Evolutionary conservation across 345 rosid genomes (phyloP), one percentile per base, ranked within the genome.

Genomic region (Populus pruinosa): DNA sequence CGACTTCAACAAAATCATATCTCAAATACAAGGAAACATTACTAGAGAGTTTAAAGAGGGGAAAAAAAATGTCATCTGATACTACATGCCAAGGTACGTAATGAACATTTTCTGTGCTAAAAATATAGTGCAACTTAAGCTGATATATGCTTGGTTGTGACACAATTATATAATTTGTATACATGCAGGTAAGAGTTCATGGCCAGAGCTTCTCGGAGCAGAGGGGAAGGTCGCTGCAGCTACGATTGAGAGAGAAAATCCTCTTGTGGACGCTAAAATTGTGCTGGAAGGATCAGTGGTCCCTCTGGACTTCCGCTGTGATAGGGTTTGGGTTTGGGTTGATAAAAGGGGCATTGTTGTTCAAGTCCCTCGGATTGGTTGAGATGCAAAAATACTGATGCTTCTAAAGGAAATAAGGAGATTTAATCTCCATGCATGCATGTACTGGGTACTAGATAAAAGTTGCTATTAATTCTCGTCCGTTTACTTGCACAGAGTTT

Each of bases 271-370:
- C 13, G 78, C 82, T n/a, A 1, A 3, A 20, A 62, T 80, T 25
- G 38, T 74, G 36, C n/a, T 31, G 38, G 55, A 75, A 7, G 75
- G 75, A 62, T 12, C 74, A 5, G 0, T 12, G 0, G 41, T 61
- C 2, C 11, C 10, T 16, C 6, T 2, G 0, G 75, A 69, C 13
- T 43, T 39, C 31, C 1, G 11, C 0, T 74, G 74, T 31, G 61
- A 36, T 2, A 80, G 82, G 82, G 82, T 80, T 69, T 41, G 71
- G 16, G 82, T 80, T 33, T 62, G 41, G 74, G 75, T 80, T 35
- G 14, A 74, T 38, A 31, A 36, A 18, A 4, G 47, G 49, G 70
- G 75, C 9, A 44, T 75, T 23, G 82, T 80, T n/a, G 3, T 16
- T 0, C 8, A 36, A 23, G 75, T 62, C 53, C 82, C 82, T 1